Conservation (phyloP, 306 rosid species). For the Glycyrrhiza uralensis region DNA sequence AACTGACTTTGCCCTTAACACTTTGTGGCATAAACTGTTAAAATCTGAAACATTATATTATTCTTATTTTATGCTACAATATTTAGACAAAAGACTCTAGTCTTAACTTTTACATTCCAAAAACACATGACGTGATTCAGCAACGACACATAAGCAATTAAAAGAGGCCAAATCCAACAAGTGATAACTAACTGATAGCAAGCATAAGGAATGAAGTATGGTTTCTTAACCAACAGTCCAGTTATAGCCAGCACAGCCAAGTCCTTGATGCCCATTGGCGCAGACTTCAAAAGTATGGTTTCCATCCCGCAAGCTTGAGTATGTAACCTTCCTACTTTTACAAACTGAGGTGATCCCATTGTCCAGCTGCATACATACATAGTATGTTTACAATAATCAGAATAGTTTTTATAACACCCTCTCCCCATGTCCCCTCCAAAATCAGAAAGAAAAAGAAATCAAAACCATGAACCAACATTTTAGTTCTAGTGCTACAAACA, state of each 20-base stretch:
- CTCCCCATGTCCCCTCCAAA: neutral
- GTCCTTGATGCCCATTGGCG: constrained; percentile 44
- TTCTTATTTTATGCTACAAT: neutral
- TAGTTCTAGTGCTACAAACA: neutral
- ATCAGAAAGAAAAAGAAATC: neutral
- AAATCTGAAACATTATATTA: neutral
- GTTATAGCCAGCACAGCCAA: constrained; percentile 58
- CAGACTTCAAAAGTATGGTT: constrained; percentile 73
- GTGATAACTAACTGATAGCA: neutral
- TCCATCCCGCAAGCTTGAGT: constrained; percentile 69
- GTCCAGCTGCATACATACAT: constrained; percentile 59
- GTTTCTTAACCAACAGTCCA: constrained; percentile 79
- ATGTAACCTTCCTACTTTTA: constrained; percentile 42
- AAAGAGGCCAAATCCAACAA: neutral
- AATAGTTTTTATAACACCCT: neutral
- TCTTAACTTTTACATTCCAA: constrained; percentile 1
- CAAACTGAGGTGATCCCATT: constrained; percentile 50
- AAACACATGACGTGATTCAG: neutral
- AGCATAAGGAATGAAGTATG: constrained; percentile 28
- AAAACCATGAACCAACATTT: neutral
- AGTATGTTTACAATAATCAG: neutral
- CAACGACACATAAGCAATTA: neutral
- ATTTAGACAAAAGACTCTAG: neutral
- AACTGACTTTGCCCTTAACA: neutral
- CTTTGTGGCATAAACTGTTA: neutral